Evolutionary conservation across 2,329 filamentous ascomycete genomes (phyloP).

Genomic region (Penicillium sp.): DNA sequence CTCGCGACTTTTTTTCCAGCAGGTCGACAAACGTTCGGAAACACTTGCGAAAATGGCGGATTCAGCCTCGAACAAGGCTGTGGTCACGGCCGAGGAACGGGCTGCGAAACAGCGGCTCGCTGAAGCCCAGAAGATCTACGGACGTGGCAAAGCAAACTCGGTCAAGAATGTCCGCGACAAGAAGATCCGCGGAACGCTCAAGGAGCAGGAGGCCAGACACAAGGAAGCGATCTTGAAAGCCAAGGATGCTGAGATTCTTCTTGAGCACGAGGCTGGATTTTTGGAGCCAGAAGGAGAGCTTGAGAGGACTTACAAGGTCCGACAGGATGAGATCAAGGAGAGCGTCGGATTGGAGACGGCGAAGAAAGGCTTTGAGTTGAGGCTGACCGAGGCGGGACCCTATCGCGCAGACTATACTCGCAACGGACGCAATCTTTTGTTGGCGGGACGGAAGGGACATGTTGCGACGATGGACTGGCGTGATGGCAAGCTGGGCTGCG

Average conservation of each 20-base stretch:
- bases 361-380: slow-evolving; percentile 90
- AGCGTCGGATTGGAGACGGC: slow-evolving; percentile 80
- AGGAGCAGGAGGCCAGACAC: slow-evolving; percentile 77
- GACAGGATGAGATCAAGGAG: slow-evolving; percentile 79
- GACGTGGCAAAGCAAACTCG: slow-evolving; percentile 75
- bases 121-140: slow-evolving; percentile 74
- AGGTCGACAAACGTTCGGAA: slow-evolving; percentile 8
- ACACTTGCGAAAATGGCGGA: slow-evolving; percentile 31
- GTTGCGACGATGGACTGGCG: slow-evolving; percentile 97
- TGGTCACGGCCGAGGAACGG: slow-evolving; percentile 37
- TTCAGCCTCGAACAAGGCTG: slow-evolving; percentile 31
- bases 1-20: slow-evolving; percentile 7
- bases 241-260: slow-evolving; percentile 91
- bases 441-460: slow-evolving; percentile 91
- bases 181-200: slow-evolving; percentile 81
- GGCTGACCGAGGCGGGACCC: slow-evolving; percentile 77
- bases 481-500: slow-evolving; percentile 85
- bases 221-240: slow-evolving; percentile 78
- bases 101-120: slow-evolving; percentile 43
- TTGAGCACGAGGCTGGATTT: slow-evolving; percentile 84
- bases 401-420: slow-evolving; percentile 88
- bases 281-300: slow-evolving; percentile 85
- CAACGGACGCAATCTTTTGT: slow-evolving; percentile 81
- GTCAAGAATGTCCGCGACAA: slow-evolving; percentile 78
- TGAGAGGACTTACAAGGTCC: slow-evolving; percentile 88